phyloP scores from a whole-genome alignment of 441 rosid species.

The Eutrema salsugineum region DNA sequence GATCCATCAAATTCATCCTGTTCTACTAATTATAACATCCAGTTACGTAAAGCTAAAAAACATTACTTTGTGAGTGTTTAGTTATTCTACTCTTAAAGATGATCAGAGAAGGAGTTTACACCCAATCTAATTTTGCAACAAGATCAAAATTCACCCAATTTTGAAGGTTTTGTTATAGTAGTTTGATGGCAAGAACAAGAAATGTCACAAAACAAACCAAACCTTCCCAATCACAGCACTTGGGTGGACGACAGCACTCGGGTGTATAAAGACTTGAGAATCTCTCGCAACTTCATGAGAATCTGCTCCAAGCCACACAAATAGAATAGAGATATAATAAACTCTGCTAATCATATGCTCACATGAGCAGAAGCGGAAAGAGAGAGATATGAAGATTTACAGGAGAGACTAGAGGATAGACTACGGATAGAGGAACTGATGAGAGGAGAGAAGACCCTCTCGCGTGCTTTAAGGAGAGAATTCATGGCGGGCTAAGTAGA shows the following conservation, averaged over 20 bases:
- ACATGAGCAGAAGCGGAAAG: not conserved
- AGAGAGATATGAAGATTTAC: slow-evolving; percentile 3
- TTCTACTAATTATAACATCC: not conserved
- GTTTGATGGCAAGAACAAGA: not conserved
- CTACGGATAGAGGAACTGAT: slow-evolving; percentile 27
- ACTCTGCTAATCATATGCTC: not conserved
- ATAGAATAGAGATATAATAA: not conserved
- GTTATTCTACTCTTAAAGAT: not conserved
- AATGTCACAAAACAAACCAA: not conserved
- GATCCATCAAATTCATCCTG: not conserved
- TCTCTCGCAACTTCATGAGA: slow-evolving; percentile 29
- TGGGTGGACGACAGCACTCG: slow-evolving; percentile 79
- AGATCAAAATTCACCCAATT: not conserved
- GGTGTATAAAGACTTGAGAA: slow-evolving; percentile 52
- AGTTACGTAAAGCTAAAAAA: not conserved
- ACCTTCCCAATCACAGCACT: slow-evolving; percentile 78
- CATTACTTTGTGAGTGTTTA: not conserved
- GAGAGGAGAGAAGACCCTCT: slow-evolving; percentile 33
- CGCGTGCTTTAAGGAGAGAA: slow-evolving; percentile 43
- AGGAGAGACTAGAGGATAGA: slow-evolving; percentile 32
- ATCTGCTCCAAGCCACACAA: slow-evolving; percentile 31
- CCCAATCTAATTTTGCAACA: not conserved
- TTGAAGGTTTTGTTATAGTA: not conserved
- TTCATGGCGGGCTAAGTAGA: slow-evolving; percentile 36
- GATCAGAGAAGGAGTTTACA: not conserved